Evolutionary conservation across 371 early-diverging fungal genomes (phyloP), one percentile per base, ranked within the genome.

Genomic region (Fennellomyces sp.): DNA sequence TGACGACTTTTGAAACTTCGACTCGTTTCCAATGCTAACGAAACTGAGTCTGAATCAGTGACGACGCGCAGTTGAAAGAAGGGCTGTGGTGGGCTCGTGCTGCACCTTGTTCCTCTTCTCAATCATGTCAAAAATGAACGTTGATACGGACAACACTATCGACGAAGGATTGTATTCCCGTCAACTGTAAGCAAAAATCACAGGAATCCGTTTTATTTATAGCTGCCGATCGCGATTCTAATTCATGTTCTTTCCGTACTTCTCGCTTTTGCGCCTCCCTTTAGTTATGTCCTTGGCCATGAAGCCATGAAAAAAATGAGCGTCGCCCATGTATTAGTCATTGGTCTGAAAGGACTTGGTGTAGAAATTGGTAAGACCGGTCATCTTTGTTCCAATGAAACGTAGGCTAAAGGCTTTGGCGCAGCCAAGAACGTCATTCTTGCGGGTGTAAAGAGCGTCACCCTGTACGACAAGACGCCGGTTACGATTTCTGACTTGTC

Each of bases 251-350:
- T 33, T 19, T 17, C 6, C 1, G 1, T 21, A 23, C 11, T 45
- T 5, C 23, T 15, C 17, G 7, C 45, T 3, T 17, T 31, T 21
- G 8, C 28, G 23, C 15, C 36, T 17, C 50, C 58, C 48, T 54
- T 51, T 62, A 98, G 98, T 54, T 98, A 97, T 71, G 99, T 99
- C 17, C 89, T 99, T 58, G 99, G 99, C 27, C 96, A 95, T 73
- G 99, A 99, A 60, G 99, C 99, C 60, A 99, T 99, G 99, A 87
- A 93, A 68, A 96, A 95, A 79, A 99, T 99, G 99, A 89, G 95
- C 72, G 75, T 79, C 49, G 95, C 97, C 56, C 95, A 97, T 75
- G 97, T 99, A 21, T 86, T 99, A 35, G 90, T 99, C 53, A 83
- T 99, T 36, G 99, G 99, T 12, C 73, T 99, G 48, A 92, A 93